Percentiles rank a stretch among this genome's conserved stretches.
phyloP scores from a whole-genome alignment of 805 yeast species.

The Lipomyces japonicus region DNA sequence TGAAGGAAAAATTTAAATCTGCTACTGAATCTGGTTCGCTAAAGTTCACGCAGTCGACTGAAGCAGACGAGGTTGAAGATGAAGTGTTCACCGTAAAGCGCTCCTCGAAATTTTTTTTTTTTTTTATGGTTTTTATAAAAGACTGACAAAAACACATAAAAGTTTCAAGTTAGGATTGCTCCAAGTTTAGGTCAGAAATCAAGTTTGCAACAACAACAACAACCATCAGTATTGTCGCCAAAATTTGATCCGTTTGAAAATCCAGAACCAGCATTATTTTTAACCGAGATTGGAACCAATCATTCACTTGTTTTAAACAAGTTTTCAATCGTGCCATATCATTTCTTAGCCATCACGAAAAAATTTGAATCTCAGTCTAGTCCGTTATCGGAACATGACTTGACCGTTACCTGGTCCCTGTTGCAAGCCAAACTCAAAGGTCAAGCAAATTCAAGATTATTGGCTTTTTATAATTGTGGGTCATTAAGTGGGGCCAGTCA shows the following conservation, averaged over 20 bases:
- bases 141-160: slow-evolving; percentile 4
- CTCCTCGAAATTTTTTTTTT: neutral
- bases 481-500: slow-evolving; percentile 90
- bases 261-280: slow-evolving; percentile 71
- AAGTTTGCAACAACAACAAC: slow-evolving; percentile 6
- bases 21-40: slow-evolving; percentile 50
- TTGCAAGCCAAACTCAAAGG: slow-evolving; percentile 39
- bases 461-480: slow-evolving; percentile 89
- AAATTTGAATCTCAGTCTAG: slow-evolving; percentile 67
- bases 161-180: slow-evolving; percentile 38
- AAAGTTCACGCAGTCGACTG: slow-evolving; percentile 50
- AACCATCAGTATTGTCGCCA: slow-evolving; percentile 3
- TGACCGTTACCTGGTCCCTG: slow-evolving; percentile 54
- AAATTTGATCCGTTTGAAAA: slow-evolving; percentile 63
- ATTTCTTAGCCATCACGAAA: slow-evolving; percentile 73
- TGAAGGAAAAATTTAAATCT: slow-evolving; percentile 31
- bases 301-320: slow-evolving; percentile 75
- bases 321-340: slow-evolving; percentile 77
- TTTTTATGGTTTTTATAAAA: slow-evolving; percentile 5
- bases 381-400: slow-evolving; percentile 68
- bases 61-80: slow-evolving; percentile 35
- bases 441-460: slow-evolving; percentile 49
- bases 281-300: slow-evolving; percentile 48
- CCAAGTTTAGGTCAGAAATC: slow-evolving; percentile 40
- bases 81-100: slow-evolving; percentile 31